A percentile compares a stretch with the other conserved stretches of the same genome.
phyloP scores from a whole-genome alignment of 352 stramenopile species.

The Saprolegnia diclina region DNA sequence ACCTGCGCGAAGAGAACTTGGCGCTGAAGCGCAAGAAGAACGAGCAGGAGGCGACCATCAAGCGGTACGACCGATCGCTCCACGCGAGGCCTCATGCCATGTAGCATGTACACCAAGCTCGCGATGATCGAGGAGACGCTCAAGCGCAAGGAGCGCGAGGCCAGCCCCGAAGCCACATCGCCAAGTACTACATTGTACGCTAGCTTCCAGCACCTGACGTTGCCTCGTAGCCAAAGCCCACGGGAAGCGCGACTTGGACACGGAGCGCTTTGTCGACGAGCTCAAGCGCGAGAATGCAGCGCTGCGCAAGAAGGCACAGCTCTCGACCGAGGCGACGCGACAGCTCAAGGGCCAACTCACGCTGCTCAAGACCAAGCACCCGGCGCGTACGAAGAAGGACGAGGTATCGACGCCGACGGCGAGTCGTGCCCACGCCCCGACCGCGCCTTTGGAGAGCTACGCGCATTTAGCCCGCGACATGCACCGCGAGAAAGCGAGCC shows the following conservation, averaged over 20 bases:
- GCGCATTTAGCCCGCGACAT: constrained; percentile 13
- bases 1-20: constrained; percentile 77
- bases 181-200: constrained; percentile 33
- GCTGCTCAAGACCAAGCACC: constrained; percentile 26
- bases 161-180: constrained; percentile 31
- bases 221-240: neutral
- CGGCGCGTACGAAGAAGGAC: constrained; percentile 7
- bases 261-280: constrained; percentile 73
- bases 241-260: constrained; percentile 56
- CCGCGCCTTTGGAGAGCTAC: neutral
- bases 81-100: neutral
- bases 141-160: constrained; percentile 62
- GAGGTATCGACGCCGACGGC: too few species aligned
- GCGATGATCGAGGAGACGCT: constrained; percentile 83
- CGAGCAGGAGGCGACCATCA: constrained; percentile 87
- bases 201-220: neutral
- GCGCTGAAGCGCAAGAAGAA: constrained; percentile 88
- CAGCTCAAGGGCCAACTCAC: constrained; percentile 51
- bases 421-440: neutral
- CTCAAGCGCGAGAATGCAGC: constrained; percentile 66
- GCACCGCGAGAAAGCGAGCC: neutral
- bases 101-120: constrained; percentile 85
- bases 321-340: constrained; percentile 62
- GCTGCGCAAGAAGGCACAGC: constrained; percentile 72
- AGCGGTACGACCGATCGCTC: constrained; percentile 40